Evolutionary conservation across 495 filamentous ascomycete genomes (phyloP), one percentile per base, ranked within the genome.

Genomic region (Neurospora pannonica): DNA sequence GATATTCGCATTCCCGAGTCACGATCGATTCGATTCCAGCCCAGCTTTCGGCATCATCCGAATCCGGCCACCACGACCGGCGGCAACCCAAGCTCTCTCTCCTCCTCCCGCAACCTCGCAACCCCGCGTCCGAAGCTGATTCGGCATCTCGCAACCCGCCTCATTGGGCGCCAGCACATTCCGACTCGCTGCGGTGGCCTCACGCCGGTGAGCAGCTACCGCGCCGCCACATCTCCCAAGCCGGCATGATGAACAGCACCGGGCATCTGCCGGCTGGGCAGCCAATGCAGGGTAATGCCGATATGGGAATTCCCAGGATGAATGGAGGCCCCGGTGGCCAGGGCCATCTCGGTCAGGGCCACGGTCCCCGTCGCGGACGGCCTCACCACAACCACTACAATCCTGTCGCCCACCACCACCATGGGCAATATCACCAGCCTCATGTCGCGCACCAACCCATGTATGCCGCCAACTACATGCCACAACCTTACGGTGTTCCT

Each of bases 261-360:
- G 80, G 77, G 77, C 87, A 89, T 89, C 87, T 88, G 87, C 87
- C 87, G 87, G 87, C 87, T 86, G 87, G 87, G 86, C 87, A 88
- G 82, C 81, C 82, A 77, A 84, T 86, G 84, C 86, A 83, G 74
- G 84, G 82, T 75, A 79, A 79, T 31, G 81, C 76, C 54, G 84
- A 87, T 77, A 84, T 85, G 82, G 84, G 80, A 67, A 67, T 67
- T 43, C 76, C 79, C 8, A 81, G 77, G 4, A 75, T 70, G 67
- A 78, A 75, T 72, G 71, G 75, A 40, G 74, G 73, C 28, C 76
- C 78, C 48, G 78, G 82, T 60, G 77, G 80, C 34, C 70, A 75
- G 72, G 62, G 42, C 31, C 75, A 72, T 46, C 70, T 38, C 69
- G 40, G 31, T 28, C 39, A 48, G n/a, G 70, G 73, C 15, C 70